A percentile compares a stretch with the other conserved stretches of the same genome.
These are phyloP conservation scores for Syzygium aromaticum DNA, from an alignment of 345 rosid species.

Conservation along the genomic window DNA sequence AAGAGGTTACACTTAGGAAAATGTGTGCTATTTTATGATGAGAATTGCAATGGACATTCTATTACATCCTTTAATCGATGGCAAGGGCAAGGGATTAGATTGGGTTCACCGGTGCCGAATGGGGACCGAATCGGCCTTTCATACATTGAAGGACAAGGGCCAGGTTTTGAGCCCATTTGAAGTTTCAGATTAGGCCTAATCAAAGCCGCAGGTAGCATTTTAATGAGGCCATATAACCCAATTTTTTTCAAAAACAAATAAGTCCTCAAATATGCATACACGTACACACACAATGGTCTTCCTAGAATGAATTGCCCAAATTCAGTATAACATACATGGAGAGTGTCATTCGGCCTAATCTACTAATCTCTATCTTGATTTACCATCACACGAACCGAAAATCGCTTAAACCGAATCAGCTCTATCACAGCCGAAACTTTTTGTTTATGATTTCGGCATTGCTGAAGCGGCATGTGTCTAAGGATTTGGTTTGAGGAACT, in stretches of 20 bases:
- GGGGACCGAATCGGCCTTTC: neutral
- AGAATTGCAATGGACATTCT: neutral
- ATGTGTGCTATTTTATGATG: neutral
- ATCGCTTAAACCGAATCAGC: neutral
- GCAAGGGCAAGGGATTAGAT: neutral
- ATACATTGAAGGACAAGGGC: neutral
- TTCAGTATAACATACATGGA: neutral
- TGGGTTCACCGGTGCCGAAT: neutral
- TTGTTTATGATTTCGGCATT: neutral
- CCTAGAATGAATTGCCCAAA: neutral
- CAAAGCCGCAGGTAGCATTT: neutral
- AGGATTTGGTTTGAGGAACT: neutral
- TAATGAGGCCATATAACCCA: neutral
- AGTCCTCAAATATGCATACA: too few relatives aligned
- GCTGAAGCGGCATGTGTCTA: rapidly evolving
- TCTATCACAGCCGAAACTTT: neutral
- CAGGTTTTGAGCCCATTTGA: neutral
- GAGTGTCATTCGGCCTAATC: neutral
- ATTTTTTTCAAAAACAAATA: too few relatives aligned
- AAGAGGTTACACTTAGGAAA: neutral
- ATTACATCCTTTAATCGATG: neutral
- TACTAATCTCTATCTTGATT: neutral
- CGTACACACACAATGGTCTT: neutral
- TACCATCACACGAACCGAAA: neutral
- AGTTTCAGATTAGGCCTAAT: neutral